Percentiles rank a stretch among this genome's conserved stretches.
These are phyloP conservation scores for Ligustrum vulgare DNA, from an alignment of 257 asterid genomes.

Conservation along the genomic window DNA sequence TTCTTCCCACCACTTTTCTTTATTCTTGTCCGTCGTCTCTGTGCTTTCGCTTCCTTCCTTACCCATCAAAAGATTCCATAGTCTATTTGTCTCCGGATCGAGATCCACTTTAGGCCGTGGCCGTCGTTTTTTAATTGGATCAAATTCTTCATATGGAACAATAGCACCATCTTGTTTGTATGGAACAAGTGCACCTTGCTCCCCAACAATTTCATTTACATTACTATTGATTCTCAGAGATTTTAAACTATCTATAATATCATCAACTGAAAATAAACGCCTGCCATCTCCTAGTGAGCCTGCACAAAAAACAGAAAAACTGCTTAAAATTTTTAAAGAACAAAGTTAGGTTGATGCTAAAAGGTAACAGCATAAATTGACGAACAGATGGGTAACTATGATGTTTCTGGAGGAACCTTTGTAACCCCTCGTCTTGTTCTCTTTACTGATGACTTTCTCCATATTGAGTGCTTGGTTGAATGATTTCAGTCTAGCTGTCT, in stretches of 20 bases:
- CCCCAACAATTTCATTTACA: constrained; percentile 26
- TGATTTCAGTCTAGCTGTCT: constrained; percentile 32
- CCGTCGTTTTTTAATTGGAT: constrained; percentile 44
- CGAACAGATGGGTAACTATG: constrained; percentile 40
- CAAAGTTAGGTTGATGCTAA: constrained; percentile 10
- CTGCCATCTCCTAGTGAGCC: constrained; percentile 37
- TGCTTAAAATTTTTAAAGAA: constrained; percentile 4
- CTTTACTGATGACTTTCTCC: constrained; percentile 34
- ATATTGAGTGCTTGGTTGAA: constrained; percentile 30
- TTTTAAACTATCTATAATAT: constrained; percentile 39
- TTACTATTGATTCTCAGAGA: constrained; percentile 38
- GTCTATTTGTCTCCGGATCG: constrained; percentile 80
- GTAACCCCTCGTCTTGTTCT: constrained; percentile 29
- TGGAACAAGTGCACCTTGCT: constrained; percentile 64
- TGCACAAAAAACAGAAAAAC: constrained; percentile 34
- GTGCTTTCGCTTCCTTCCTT: constrained; percentile 60
- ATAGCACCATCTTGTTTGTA: constrained; percentile 59
- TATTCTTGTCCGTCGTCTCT: constrained; percentile 49
- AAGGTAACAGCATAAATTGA: constrained; percentile 7
- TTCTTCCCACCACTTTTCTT: constrained; percentile 84
- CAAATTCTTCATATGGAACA: constrained; percentile 57
- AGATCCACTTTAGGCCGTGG: constrained; percentile 92
- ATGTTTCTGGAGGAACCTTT: constrained; percentile 39
- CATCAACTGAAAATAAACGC: constrained; percentile 35
- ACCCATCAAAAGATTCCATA: constrained; percentile 88